Conservation (phyloP, 139 green algal species). For the Coccomyxa sp. region DNA sequence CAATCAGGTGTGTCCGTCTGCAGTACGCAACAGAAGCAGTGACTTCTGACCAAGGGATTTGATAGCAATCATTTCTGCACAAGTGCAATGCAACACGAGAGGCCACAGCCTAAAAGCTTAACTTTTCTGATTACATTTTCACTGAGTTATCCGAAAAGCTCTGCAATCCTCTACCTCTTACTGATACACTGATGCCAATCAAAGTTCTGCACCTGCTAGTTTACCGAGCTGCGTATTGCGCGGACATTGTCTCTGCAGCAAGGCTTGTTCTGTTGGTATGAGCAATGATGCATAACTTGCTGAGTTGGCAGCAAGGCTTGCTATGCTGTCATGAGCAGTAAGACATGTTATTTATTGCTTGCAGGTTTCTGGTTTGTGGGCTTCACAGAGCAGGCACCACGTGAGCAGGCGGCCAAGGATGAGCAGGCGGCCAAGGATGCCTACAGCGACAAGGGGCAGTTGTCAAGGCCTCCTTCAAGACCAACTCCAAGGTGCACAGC, state of each 20-base stretch:
- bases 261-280: not conserved
- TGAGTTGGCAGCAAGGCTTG: constrained; percentile 52
- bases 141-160: too few species aligned
- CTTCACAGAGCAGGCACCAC: constrained; percentile 88
- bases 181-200: too few species aligned
- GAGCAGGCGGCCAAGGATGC: constrained; percentile 86
- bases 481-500: constrained; percentile 91
- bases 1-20: not conserved
- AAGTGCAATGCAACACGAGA: too few species aligned
- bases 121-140: too few species aligned
- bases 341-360: not conserved
- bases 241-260: too few species aligned
- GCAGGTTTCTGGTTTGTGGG: constrained; percentile 88
- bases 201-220: too few species aligned
- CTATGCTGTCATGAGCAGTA: not conserved
- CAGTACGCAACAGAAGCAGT: not conserved
- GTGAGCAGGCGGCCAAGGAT: too few species aligned
- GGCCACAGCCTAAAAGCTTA: too few species aligned
- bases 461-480: constrained; percentile 98
- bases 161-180: too few species aligned
- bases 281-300: not conserved
- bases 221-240: too few species aligned
- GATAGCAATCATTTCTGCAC: too few species aligned
- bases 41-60: not conserved
- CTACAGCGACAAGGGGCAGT: constrained; percentile 73